Evolutionary conservation across 2,329 filamentous ascomycete genomes (phyloP), one percentile per base, ranked within the genome.

Genomic region (Pestalotiopsis sp.): DNA sequence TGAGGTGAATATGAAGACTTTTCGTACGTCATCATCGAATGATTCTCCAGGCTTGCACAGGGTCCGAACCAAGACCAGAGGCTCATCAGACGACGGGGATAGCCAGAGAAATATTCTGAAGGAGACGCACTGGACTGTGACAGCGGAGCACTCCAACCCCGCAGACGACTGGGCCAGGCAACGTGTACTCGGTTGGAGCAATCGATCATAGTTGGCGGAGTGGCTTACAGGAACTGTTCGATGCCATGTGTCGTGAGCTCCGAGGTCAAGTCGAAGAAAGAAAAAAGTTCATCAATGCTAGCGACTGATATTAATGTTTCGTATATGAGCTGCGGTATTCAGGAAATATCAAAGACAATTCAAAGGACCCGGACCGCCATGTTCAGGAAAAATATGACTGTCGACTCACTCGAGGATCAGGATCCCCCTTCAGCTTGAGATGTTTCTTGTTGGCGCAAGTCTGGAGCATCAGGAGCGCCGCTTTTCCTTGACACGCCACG

Each of bases 31-130:
- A 17, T 58, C 63, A 17, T 45, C 41, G 2, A 61, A 36, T 20
- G 59, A 61, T 52, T 52, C 45, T 17, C 45, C 45, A 52, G 45
- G 59, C 14, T 12, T 61, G 59, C 25, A 39, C 31, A 20, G 38
- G 27, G 20, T 36, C 7, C 14, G 59, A 12, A 61, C 27, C 14
- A 61, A 61, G 31, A 27, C 59, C 3, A 27, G 59, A 38, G 59
- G 59, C 17, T 61, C 59, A 27, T 61, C 59, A 12, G 59, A 61
- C 31, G 64, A 77, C 68, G 74, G 72, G 4, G 78, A 80, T 58
- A 80, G 78, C 64, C 76, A 80, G 71, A 80, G 77, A 68, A 77
- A 81, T n/a, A 81, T 81, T 27, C 69, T 81, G 59, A 61, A 81
- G 70, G 77, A 80, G 68, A 81, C 79, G 0, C 64, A 73, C 4